Percentiles rank a stretch among this genome's conserved stretches.
phyloP scores from a whole-genome alignment of 306 rosid genomes.

The Malus domestica region DNA sequence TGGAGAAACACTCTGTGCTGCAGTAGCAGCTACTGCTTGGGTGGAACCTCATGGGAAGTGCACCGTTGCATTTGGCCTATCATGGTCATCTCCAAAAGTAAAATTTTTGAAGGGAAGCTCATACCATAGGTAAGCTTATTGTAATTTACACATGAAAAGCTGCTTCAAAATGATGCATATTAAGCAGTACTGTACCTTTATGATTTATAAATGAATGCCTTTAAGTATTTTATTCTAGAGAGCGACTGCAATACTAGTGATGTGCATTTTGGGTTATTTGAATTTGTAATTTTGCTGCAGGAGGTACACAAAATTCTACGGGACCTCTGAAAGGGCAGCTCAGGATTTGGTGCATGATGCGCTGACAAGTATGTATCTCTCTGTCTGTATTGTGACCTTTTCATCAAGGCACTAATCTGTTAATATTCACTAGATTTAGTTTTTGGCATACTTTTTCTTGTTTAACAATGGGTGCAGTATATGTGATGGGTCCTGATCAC shows the following conservation, averaged over 20 bases:
- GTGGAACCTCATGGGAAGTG: conserved; percentile 99
- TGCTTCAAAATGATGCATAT: neutral
- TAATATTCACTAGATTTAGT: neutral
- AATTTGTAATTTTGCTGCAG: conserved; percentile 42
- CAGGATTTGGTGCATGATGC: conserved; percentile 83
- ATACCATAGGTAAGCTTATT: conserved; percentile 52
- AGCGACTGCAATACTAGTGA: neutral
- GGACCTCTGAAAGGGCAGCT: conserved; percentile 87
- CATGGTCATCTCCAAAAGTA: conserved; percentile 97
- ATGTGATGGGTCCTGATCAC: conserved; percentile 4
- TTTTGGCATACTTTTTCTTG: neutral
- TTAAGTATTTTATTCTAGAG: neutral
- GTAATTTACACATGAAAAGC: neutral
- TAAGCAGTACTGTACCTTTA: neutral
- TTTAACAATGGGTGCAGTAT: neutral
- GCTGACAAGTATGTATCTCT: conserved; percentile 58
- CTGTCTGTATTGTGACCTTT: conserved; percentile 15
- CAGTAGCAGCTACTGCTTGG: conserved; percentile 94
- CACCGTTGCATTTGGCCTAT: conserved; percentile 82
- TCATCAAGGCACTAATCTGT: neutral
- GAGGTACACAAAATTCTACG: conserved; percentile 95
- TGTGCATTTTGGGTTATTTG: neutral
- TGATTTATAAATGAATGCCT: neutral
- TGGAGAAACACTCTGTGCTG: conserved; percentile 92
- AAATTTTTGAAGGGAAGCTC: conserved; percentile 85